phyloP scores from a whole-genome alignment of 192 early-diverging fungal genomes.

The Piromyces finnis region DNA sequence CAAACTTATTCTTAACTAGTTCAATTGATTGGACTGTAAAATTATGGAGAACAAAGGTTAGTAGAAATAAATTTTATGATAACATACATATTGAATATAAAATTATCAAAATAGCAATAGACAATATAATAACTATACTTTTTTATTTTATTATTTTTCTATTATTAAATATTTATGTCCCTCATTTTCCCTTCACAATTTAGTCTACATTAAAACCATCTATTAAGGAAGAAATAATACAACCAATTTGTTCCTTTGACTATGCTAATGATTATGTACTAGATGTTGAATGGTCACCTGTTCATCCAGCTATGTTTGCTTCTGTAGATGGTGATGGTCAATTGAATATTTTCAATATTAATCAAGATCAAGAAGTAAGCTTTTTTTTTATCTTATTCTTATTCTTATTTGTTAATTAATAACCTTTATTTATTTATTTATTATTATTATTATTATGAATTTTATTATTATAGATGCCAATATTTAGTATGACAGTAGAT shows the following conservation, averaged over 20 bases:
- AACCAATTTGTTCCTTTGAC: constrained; percentile 72
- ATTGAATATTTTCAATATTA: constrained; percentile 89
- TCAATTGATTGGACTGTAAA: constrained; percentile 97
- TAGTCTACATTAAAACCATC: neutral
- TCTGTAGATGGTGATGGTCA: constrained; percentile 76
- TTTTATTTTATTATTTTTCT: too few relatives aligned
- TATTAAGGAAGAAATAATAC: constrained; percentile 17
- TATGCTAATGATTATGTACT: constrained; percentile 90
- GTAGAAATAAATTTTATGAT: neutral
- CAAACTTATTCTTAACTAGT: constrained; percentile 78
- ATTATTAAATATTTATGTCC: too few relatives aligned
- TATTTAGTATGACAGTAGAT: constrained; percentile 11
- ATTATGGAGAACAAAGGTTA: constrained; percentile 66
- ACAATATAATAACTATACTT: too few relatives aligned
- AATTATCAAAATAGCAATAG: too few relatives aligned
- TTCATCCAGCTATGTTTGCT: constrained; percentile 87
- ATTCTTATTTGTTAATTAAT: neutral
- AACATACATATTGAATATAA: too few relatives aligned
- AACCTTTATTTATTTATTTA: too few relatives aligned
- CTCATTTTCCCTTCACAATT: too few relatives aligned
- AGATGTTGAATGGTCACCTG: constrained; percentile 93
- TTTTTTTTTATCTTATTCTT: constrained; percentile 1
- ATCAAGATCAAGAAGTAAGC: constrained; percentile 63
- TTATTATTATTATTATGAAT: constrained; percentile 5
- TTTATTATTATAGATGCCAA: constrained; percentile 19